Evolutionary conservation across 768 basidiomycete species (phyloP), one percentile per base, ranked within the genome.

Genomic region (Lactifluus pinguis): DNA sequence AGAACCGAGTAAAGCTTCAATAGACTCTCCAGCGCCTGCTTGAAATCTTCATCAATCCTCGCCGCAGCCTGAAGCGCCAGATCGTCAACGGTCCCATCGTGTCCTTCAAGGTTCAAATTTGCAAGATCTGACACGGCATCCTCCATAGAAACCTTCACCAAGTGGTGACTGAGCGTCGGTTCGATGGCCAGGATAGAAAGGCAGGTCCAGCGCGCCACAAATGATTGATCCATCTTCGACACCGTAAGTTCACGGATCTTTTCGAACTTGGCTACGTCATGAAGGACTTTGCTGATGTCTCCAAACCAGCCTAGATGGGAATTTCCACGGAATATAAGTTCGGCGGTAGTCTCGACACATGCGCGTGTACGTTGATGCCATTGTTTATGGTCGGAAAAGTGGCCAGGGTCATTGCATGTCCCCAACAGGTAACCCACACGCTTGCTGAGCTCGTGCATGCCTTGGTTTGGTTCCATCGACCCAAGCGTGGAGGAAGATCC

Each of bases 321-420:
- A 9, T 54, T 39, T 45, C 47, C 41, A 36, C 15, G 38, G 15
- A 44, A 39, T 15, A 53, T 36, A 30, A 57, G 56, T 17, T 34
- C 39, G 7, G 57, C 34, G 7, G 51, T 29, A 1, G 56, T 57
- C 11, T 53, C 45, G 17, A 53, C 19, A 32, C 56, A 57, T 9
- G 61, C 54, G 5, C 60, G 54, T 13, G 60, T 54, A 1, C 49
- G 60, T 29, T 47, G 50, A 36, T 53, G 60, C 14, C 54, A 54
- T 3, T 38, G 30, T 7, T 49, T 41, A 5, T 51, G 19, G 38
- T 17, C 45, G 5, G 38, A 4, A 25, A 61, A 54, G 41, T 36
- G 39, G 21, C 49, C 49, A 19, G 29, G 41, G 15, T 56, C 29
- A 10, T 34, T 45, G 55, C 60, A 61, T 15, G 60, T 56, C 60